A percentile compares a stretch with the other conserved stretches of the same genome.
Evolutionary conservation across 805 yeast species (phyloP).

Genomic region (Teunomyces barrocoloradensis): DNA sequence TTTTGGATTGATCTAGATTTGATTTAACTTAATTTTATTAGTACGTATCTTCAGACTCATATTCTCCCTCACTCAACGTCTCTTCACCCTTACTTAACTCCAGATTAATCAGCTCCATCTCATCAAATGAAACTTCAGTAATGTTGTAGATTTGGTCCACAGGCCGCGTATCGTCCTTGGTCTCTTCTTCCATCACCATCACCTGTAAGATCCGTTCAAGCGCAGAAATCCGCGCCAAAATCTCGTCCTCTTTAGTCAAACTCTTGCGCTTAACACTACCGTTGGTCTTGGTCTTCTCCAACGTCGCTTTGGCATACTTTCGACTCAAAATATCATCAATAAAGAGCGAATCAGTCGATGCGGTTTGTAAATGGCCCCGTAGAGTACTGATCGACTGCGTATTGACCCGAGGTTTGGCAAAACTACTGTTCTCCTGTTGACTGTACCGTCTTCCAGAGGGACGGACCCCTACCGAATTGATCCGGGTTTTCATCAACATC

Average conservation of each 20-base stretch:
- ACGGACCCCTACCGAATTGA: slow-evolving; percentile 19
- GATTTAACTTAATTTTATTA: not conserved
- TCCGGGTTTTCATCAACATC: slow-evolving; percentile 22
- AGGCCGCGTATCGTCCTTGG: slow-evolving; percentile 12
- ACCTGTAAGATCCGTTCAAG: not conserved
- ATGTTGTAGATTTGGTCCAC: slow-evolving; percentile 17
- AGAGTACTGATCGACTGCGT: slow-evolving; percentile 35
- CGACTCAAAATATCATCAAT: slow-evolving; percentile 32
- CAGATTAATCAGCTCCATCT: slow-evolving; percentile 20
- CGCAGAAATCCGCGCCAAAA: slow-evolving; percentile 14
- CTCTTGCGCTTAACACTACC: slow-evolving; percentile 8
- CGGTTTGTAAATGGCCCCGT: slow-evolving; percentile 31
- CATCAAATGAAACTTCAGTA: slow-evolving; percentile 21
- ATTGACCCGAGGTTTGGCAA: slow-evolving; percentile 6
- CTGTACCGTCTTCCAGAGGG: slow-evolving; percentile 12
- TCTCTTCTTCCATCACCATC: slow-evolving; percentile 2
- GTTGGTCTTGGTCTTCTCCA: slow-evolving; percentile 14
- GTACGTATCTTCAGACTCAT: slow-evolving; percentile 4
- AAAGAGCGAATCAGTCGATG: slow-evolving; percentile 38
- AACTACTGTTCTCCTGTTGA: slow-evolving; percentile 12
- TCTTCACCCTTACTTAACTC: slow-evolving; percentile 1
- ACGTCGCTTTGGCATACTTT: slow-evolving; percentile 19
- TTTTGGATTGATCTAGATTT: not conserved
- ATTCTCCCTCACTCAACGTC: slow-evolving; percentile 5
- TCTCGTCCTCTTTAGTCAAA: slow-evolving; percentile 8